These are phyloP conservation scores for Bipolaris gigantea DNA, from an alignment of 2,329 filamentous ascomycete species.

Conservation along the genomic window DNA sequence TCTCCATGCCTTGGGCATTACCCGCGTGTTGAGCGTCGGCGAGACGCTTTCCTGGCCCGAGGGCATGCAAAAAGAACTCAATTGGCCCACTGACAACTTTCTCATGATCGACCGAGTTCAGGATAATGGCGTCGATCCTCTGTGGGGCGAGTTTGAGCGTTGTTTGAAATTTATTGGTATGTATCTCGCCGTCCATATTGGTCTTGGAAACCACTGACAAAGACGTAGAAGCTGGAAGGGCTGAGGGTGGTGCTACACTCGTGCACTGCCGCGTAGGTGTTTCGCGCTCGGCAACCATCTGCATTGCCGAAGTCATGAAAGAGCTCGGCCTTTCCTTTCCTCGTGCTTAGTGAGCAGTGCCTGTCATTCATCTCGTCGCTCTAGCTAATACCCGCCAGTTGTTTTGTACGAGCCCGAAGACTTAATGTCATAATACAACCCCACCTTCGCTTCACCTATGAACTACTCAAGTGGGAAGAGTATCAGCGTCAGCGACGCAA, in stretches of 20 bases:
- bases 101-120: slow-evolving; percentile 84
- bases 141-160: slow-evolving; percentile 80
- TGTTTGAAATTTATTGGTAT: slow-evolving; percentile 92
- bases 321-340: slow-evolving; percentile 79
- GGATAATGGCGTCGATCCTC: slow-evolving; percentile 92
- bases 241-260: slow-evolving; percentile 78
- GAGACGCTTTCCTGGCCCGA: slow-evolving; percentile 83
- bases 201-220: slow-evolving; percentile 10
- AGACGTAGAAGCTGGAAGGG: slow-evolving; percentile 72
- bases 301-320: slow-evolving; percentile 98
- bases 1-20: slow-evolving; percentile 77
- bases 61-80: slow-evolving; percentile 58
- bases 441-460: slow-evolving; percentile 87
- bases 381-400: slow-evolving; percentile 51
- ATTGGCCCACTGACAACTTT: slow-evolving; percentile 77
- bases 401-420: slow-evolving; percentile 87
- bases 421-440: slow-evolving; percentile 98
- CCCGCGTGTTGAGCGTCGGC: slow-evolving; percentile 86
- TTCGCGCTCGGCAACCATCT: slow-evolving; percentile 93
- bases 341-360: slow-evolving; percentile 70
- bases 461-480: slow-evolving; percentile 96
- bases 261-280: slow-evolving; percentile 97
- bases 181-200: slow-evolving; percentile 39
- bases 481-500: slow-evolving; percentile 62
- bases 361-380: neutral